phyloP scores from a whole-genome alignment of 1,284 basidiomycete genomes.

The Boletus hoseneyae region DNA sequence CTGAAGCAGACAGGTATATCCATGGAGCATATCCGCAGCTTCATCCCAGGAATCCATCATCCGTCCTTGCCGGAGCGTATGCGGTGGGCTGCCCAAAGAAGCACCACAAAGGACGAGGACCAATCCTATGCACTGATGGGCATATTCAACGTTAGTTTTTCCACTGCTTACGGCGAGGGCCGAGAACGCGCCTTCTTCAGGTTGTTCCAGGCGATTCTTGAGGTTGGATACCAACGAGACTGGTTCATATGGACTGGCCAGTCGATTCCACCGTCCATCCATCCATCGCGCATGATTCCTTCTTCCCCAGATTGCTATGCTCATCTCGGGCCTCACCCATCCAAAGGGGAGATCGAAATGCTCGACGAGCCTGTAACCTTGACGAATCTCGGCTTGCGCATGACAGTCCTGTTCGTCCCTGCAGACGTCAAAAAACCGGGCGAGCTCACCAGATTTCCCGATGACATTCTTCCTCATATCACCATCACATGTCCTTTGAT shows the following conservation, averaged over 20 bases:
- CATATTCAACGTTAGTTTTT: neutral
- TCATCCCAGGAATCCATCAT: neutral
- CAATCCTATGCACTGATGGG: neutral
- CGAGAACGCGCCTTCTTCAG: slow-evolving; percentile 1
- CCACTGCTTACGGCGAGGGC: slow-evolving; percentile 1
- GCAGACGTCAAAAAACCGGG: neutral
- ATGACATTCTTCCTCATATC: neutral
- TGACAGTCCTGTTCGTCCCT: neutral
- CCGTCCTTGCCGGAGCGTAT: neutral
- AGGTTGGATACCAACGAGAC: neutral
- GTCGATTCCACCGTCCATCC: neutral
- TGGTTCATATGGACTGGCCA: slow-evolving; percentile 1
- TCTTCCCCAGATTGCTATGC: neutral
- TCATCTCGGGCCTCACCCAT: neutral
- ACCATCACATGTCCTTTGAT: neutral
- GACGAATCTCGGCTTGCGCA: neutral
- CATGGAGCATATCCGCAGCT: neutral
- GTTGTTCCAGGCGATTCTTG: neutral
- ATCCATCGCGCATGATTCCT: slow-evolving; percentile 2
- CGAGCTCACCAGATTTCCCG: neutral
- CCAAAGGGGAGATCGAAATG: neutral
- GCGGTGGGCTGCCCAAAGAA: neutral
- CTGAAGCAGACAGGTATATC: neutral
- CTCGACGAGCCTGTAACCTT: neutral
- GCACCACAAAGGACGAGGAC: slow-evolving; percentile 1